These are phyloP conservation scores for Tuber umbilicatum DNA, from an alignment of 495 filamentous ascomycete species.

Conservation along the genomic window DNA sequence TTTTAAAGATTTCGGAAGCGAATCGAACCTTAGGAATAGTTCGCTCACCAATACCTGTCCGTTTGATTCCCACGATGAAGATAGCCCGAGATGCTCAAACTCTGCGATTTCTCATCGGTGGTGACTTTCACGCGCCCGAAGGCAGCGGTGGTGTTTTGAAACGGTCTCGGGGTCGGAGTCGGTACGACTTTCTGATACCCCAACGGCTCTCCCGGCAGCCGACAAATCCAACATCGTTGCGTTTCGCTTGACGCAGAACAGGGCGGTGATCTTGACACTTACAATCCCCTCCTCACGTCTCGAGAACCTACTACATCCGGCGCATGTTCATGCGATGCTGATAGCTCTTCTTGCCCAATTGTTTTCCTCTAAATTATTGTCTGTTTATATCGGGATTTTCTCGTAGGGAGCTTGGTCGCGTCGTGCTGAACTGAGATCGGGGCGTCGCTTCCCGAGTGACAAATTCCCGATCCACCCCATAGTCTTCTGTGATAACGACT, in stretches of 20 bases:
- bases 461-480: not conserved
- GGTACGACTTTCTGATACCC: not conserved
- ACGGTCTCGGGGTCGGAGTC: not conserved
- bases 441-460: not conserved
- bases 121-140: not conserved
- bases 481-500: not conserved
- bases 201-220: not conserved
- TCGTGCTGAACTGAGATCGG: not conserved
- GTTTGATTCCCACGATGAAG: not conserved
- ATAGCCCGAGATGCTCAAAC: not conserved
- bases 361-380: not conserved
- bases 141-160: not conserved
- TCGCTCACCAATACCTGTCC: not conserved
- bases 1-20: not conserved
- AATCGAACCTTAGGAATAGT: not conserved
- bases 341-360: not conserved
- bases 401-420: not conserved
- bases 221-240: not conserved
- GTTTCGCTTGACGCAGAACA: conserved; percentile 1
- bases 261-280: not conserved
- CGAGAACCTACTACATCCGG: not conserved
- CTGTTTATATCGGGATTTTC: not conserved
- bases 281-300: not conserved
- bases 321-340: not conserved
- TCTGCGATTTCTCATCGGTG: not conserved